Evolutionary conservation across 495 filamentous ascomycete genomes (phyloP).

Genomic region (Pseudomonodictys pantanalensis): DNA sequence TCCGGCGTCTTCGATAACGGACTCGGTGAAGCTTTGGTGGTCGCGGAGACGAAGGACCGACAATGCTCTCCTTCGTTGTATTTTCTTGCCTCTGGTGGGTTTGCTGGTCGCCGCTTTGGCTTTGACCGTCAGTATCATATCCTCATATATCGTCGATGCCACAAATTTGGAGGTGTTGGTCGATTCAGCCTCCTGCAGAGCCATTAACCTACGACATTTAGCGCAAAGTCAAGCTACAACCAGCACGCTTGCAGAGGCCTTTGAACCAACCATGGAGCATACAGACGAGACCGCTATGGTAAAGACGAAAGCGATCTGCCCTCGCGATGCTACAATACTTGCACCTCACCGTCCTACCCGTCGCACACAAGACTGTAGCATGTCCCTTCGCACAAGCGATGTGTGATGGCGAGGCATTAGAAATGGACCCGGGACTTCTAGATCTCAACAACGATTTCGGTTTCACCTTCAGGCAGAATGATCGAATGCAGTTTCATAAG

Average conservation of each 20-base stretch:
- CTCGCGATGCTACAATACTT: not conserved
- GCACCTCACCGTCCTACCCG: not conserved
- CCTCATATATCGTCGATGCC: not conserved
- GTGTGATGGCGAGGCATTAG: not conserved
- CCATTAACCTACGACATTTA: not conserved
- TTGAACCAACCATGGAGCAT: not conserved
- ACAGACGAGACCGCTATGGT: not conserved
- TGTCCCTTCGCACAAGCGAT: not conserved
- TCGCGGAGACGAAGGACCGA: not conserved
- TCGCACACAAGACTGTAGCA: not conserved
- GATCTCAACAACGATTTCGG: slow-evolving; percentile 12
- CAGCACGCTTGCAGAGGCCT: too few relatives aligned
- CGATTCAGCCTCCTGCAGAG: not conserved
- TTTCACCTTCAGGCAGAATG: not conserved
- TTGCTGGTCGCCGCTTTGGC: not conserved
- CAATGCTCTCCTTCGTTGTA: not conserved
- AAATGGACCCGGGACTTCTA: slow-evolving; percentile 1
- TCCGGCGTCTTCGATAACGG: not conserved
- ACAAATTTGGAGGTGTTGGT: slow-evolving; percentile 9
- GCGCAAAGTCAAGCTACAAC: too few relatives aligned
- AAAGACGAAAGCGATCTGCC: too few relatives aligned
- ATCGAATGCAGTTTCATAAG: slow-evolving; percentile 1
- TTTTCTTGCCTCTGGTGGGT: not conserved
- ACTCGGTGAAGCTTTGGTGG: not conserved
- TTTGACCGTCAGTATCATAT: slow-evolving; percentile 3